Percentiles rank a stretch among this genome's conserved stretches.
phyloP scores from a whole-genome alignment of 1,284 basidiomycete genomes.

The Fomitopsis palustris region DNA sequence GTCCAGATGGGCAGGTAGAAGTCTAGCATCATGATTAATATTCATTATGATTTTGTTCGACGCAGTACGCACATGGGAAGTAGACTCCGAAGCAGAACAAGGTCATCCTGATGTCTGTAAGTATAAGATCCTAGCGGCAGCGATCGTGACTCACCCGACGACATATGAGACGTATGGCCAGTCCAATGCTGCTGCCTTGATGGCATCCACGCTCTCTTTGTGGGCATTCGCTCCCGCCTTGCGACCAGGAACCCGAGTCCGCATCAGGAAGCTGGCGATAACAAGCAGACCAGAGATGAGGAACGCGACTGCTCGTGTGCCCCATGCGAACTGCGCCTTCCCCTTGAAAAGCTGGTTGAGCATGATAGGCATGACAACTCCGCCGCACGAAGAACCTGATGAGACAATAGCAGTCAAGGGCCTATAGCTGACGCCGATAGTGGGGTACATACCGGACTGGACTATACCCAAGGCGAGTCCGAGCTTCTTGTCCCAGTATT shows the following conservation, averaged over 20 bases:
- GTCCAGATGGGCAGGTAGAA: neutral
- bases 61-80: constrained; percentile 1
- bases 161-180: neutral
- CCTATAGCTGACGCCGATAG: neutral
- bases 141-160: neutral
- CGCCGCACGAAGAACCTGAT: constrained; percentile 17
- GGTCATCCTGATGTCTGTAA: neutral
- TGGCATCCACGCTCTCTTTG: neutral
- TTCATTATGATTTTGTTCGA: neutral
- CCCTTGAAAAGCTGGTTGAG: constrained; percentile 26
- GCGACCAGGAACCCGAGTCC: neutral
- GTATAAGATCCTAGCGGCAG: neutral
- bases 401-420: neutral
- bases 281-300: constrained; percentile 9
- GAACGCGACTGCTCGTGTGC: constrained; percentile 17
- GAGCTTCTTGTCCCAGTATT: constrained; percentile 10
- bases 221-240: neutral
- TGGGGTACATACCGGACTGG: constrained; percentile 20
- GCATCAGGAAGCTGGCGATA: constrained; percentile 9
- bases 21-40: neutral
- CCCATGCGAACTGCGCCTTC: constrained; percentile 18
- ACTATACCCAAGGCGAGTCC: constrained; percentile 18
- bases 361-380: constrained; percentile 26
- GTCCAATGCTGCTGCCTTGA: neutral
- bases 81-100: neutral